Base-by-base conservation (phyloP, 257 asterid genomes). In the Penstemon newberryi region DNA sequence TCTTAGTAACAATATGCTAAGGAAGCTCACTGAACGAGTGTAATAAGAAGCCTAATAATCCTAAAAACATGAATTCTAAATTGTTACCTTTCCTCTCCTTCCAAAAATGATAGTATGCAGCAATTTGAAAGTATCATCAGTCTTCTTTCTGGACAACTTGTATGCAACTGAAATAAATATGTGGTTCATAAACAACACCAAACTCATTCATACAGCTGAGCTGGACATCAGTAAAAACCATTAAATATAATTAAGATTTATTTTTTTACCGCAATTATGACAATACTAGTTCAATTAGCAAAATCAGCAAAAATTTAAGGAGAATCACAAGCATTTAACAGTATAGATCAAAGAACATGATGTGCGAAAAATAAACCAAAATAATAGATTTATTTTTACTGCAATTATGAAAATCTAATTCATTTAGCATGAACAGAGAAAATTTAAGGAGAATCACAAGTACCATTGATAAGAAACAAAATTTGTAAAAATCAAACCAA, bases 1-100 rank as follows among this genome's bases (percentile, higher is more conserved):
- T 7, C 56, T 7, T 56, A 49, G 53, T 7, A 7, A 46, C 4
- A 6, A 46, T 3, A 46, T 46, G 8, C 52, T 46, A 10, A 46
- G 8, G 52, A 46, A 46, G 6, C 8, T 7, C 8, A 7, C 12
- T 0, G 12, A n/a, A 7, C 8, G 52, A 57, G 5, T 15, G 11
- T 7, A 33, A 53, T 36, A 19, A 33, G 50, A 60, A 59, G 65
- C 70, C 69, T 18, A 38, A 64, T 12, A 67, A 59, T 12, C 50
- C 53, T 36, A 70, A 25, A 11, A 67, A 73, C 25, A 46, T 37
- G 60, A 65, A 64, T 15, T 54, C 66, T 39, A 12, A 59, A 67
- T 50, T 7, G 4, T 80, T 75, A 89, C 98, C 99, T 91, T 94
- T 77, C 89, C 98, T 69, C 98, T 85, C 86, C 97, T 84, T 65